Percentiles rank a stretch among this genome's conserved stretches.
These are phyloP conservation scores for Penicillium fimorum DNA, from an alignment of 495 filamentous ascomycete species.

Conservation along the genomic window DNA sequence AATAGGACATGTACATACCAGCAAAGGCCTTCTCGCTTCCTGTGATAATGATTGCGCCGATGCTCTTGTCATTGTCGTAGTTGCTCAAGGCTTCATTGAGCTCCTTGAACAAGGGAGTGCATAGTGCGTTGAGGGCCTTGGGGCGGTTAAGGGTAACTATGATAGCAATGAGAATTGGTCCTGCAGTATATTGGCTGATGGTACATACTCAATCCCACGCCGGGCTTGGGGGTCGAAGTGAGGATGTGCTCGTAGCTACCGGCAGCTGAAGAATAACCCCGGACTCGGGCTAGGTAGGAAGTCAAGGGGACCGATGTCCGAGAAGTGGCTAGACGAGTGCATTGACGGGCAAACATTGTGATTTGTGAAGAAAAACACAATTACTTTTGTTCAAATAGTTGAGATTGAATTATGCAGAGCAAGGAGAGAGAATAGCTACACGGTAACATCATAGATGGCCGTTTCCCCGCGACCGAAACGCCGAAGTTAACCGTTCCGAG, in stretches of 20 bases:
- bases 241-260: slow-evolving; percentile 76
- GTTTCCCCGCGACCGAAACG: slow-evolving; percentile 31
- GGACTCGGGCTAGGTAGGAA: slow-evolving; percentile 47
- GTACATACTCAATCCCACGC: slow-evolving; percentile 78
- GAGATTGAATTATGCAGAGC: neutral
- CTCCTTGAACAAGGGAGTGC: slow-evolving; percentile 80
- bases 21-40: slow-evolving; percentile 88
- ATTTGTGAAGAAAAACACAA: neutral
- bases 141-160: slow-evolving; percentile 93
- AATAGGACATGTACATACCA: slow-evolving; percentile 31
- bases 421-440: slow-evolving; percentile 1
- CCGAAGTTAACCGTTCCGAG: slow-evolving; percentile 39
- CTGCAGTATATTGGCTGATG: neutral
- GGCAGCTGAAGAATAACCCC: slow-evolving; percentile 55
- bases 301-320: slow-evolving; percentile 49
- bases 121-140: slow-evolving; percentile 91
- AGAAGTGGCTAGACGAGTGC: slow-evolving; percentile 58
- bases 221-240: slow-evolving; percentile 76
- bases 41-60: slow-evolving; percentile 80
- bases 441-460: slow-evolving; percentile 21
- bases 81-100: slow-evolving; percentile 77
- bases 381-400: neutral
- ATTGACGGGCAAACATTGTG: slow-evolving; percentile 57
- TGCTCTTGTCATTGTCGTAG: slow-evolving; percentile 66
- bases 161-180: slow-evolving; percentile 9